Conservation (phyloP, 805 yeast genomes). For the Wickerhamiella vanderwaltii region DNA sequence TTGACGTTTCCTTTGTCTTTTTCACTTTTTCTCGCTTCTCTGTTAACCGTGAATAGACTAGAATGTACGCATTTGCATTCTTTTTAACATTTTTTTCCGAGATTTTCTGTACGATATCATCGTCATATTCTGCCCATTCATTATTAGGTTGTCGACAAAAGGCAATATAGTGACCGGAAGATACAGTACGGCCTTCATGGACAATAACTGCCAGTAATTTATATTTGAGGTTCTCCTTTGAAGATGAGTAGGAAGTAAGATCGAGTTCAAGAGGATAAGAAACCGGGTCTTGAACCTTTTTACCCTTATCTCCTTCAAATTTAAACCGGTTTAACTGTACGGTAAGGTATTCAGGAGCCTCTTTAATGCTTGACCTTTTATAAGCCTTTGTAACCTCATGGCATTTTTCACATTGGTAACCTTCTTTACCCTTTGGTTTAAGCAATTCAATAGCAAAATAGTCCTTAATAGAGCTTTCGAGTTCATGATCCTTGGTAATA, state of each 20-base stretch:
- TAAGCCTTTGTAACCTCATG: slow-evolving; percentile 62
- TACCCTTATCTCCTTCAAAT: slow-evolving; percentile 49
- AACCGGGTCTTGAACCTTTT: slow-evolving; percentile 76
- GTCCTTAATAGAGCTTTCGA: slow-evolving; percentile 64
- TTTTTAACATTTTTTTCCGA: slow-evolving; percentile 61
- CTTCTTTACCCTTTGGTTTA: slow-evolving; percentile 27
- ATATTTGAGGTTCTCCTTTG: slow-evolving; percentile 41
- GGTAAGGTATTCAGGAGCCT: slow-evolving; percentile 79
- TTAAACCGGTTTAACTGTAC: slow-evolving; percentile 86
- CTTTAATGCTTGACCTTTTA: slow-evolving; percentile 58
- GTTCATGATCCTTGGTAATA: slow-evolving; percentile 34
- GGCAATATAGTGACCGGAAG: slow-evolving; percentile 87
- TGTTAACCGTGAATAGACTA: slow-evolving; percentile 56
- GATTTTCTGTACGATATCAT: slow-evolving; percentile 68
- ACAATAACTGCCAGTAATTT: slow-evolving; percentile 73
- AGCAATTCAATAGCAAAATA: slow-evolving; percentile 76
- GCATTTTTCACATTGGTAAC: slow-evolving; percentile 82
- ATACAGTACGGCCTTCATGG: slow-evolving; percentile 86
- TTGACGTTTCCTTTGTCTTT: too few relatives aligned
- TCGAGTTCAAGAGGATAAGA: slow-evolving; percentile 69
- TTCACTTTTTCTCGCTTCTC: too few relatives aligned
- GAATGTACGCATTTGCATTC: slow-evolving; percentile 83
- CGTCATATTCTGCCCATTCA: slow-evolving; percentile 88
- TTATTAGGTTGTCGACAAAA: slow-evolving; percentile 89
- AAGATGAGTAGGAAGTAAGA: slow-evolving; percentile 40